Conservation (phyloP, 202 grass and related monocot genomes). For the Zoysia matrella region DNA sequence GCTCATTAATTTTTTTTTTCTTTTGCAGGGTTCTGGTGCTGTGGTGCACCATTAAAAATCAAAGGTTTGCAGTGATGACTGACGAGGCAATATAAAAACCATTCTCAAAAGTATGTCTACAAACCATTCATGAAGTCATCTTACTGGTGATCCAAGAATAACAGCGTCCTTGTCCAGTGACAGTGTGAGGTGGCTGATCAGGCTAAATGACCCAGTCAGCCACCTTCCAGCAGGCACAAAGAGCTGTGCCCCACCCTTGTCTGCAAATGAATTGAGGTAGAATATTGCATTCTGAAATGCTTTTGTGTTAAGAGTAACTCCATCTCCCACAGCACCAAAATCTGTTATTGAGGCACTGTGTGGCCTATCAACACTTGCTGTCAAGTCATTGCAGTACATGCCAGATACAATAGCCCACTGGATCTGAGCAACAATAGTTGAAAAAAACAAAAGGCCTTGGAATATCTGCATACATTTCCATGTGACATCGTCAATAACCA, state of each 20-base stretch:
- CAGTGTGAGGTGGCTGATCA: constrained; percentile 85
- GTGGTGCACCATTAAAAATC: not conserved
- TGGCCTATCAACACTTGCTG: constrained; percentile 52
- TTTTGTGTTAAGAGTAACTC: constrained; percentile 75
- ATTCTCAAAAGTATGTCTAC: constrained; percentile 5
- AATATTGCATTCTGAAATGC: constrained; percentile 45
- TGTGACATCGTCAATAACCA: not conserved
- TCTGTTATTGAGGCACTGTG: constrained; percentile 74
- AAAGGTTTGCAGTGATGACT: not conserved
- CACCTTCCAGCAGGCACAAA: constrained; percentile 87
- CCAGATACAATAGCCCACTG: constrained; percentile 39
- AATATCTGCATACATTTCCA: constrained; percentile 43
- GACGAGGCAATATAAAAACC: not conserved
- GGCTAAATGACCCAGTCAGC: constrained; percentile 82
- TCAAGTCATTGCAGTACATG: constrained; percentile 76
- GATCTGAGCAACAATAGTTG: constrained; percentile 31
- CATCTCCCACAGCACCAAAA: constrained; percentile 85
- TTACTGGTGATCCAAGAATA: constrained; percentile 85
- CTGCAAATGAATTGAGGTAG: constrained; percentile 67
- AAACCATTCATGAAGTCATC: constrained; percentile 35
- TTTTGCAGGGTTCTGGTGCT: too few species aligned
- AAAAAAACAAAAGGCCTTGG: constrained; percentile 47
- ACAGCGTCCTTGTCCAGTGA: constrained; percentile 73
- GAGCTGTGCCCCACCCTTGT: constrained; percentile 79
- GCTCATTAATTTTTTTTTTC: too few species aligned